Base-by-base conservation (phyloP, 208 protist species). In the Angomonas deanei region DNA sequence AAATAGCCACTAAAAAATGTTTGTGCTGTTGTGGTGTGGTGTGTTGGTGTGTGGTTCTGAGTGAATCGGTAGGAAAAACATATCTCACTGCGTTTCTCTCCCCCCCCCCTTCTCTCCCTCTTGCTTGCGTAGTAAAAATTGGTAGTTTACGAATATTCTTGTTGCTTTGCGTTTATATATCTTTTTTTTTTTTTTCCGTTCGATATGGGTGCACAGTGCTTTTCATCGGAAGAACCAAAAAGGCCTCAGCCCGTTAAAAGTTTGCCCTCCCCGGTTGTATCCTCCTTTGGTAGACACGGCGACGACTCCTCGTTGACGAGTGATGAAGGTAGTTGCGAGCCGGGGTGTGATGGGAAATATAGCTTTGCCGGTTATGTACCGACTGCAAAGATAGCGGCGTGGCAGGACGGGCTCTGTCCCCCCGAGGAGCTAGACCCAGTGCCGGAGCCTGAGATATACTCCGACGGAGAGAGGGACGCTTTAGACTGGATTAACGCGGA, bases 401-500 rank as follows among this genome's bases (percentile, higher is more conserved):
- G 82, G 76, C 39, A 68, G 1, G 53, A 62, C 5, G 38, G 26
- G 0, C 32, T 88, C 27, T 52, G 74, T 15, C 61, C 58, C 47
- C 61, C 57, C 2, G 39, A 3, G 3, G 42, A 39, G 48, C 24
- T 77, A 0, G 13, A 49, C 11, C 71, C 66, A 2, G 66, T 84
- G 4, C 63, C 68, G 24, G 75, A 77, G 49, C 62, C 57, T 4
- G 61, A 75, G 2, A 72, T 80, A 10, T 79, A 66, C 46, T 82
- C 73, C 4, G 68, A 86, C 23, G 70, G 72, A 3, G 68, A 72
- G 64, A 52, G 66, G 0, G 78, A 86, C 56, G 50, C 34, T 31
- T 33, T 70, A 33, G 66, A 66, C 28, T 81, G 76, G 76, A 64
- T 76, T 13, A 31, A 68, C 10, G 68, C 79, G 6, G 73, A 78